phyloP scores from a whole-genome alignment of 371 early-diverging fungal genomes.

The Apophysomyces trapeziformis region DNA sequence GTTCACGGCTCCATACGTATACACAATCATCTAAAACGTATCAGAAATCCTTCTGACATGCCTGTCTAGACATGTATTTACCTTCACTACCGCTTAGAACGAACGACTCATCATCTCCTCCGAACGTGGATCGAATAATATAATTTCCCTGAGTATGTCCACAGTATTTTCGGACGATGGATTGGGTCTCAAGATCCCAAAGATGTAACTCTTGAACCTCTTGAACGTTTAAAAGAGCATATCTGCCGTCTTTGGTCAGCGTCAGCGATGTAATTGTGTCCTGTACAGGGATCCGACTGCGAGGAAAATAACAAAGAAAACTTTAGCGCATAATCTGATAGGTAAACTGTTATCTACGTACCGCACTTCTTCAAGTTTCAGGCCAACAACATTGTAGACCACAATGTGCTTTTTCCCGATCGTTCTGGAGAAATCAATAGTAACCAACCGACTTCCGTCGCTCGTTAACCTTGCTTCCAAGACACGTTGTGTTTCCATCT shows the following conservation, averaged over 20 bases:
- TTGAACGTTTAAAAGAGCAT: constrained; percentile 75
- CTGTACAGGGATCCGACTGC: constrained; percentile 66
- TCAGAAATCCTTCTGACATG: neutral
- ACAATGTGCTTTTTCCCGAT: constrained; percentile 51
- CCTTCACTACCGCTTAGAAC: constrained; percentile 93
- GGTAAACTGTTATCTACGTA: constrained; percentile 20
- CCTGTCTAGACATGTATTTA: constrained; percentile 15
- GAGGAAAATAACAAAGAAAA: neutral
- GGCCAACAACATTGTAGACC: constrained; percentile 69
- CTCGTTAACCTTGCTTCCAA: constrained; percentile 80
- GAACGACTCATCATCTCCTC: constrained; percentile 82
- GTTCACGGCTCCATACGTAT: constrained; percentile 92
- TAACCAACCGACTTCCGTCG: constrained; percentile 78
- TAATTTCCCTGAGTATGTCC: constrained; percentile 88
- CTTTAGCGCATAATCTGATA: neutral
- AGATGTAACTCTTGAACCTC: constrained; percentile 74
- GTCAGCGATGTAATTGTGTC: constrained; percentile 79
- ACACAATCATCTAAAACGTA: constrained; percentile 66
- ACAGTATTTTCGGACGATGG: constrained; percentile 71
- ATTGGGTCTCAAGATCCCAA: constrained; percentile 81
- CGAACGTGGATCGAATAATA: constrained; percentile 93
- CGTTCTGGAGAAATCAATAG: constrained; percentile 66
- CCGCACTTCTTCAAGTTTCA: constrained; percentile 54
- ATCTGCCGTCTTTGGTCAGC: constrained; percentile 72
- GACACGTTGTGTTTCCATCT: constrained; percentile 76